Evolutionary conservation across 352 stramenopile genomes (phyloP).

Genomic region (Phytophthora capsici): DNA sequence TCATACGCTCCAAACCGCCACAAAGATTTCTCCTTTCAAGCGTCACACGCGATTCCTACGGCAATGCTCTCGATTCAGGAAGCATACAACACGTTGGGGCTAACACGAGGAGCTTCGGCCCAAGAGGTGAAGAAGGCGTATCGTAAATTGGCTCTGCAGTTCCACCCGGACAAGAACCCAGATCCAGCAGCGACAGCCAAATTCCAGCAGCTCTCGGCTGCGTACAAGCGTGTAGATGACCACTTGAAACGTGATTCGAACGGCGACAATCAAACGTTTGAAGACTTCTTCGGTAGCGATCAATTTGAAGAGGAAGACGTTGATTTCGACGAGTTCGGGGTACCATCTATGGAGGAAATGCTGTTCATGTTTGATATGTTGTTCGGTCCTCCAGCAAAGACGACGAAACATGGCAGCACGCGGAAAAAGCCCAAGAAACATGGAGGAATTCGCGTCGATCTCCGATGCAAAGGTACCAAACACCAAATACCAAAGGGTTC

Average conservation of each 20-base stretch:
- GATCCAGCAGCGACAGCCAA: conserved; percentile 60
- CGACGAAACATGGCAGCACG: not conserved
- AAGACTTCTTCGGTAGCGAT: conserved; percentile 12
- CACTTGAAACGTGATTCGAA: conserved; percentile 39
- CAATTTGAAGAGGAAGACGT: conserved; percentile 28
- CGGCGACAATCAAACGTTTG: conserved; percentile 9
- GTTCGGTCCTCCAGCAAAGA: conserved; percentile 38
- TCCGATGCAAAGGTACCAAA: conserved; percentile 19
- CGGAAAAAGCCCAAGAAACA: conserved; percentile 16
- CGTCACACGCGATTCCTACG: not conserved
- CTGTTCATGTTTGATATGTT: conserved; percentile 83
- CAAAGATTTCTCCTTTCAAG: conserved; percentile 16
- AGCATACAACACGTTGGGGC: conserved; percentile 51
- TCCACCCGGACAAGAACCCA: conserved; percentile 78
- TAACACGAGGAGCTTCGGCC: conserved; percentile 42
- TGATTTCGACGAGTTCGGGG: conserved; percentile 34
- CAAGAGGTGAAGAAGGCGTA: conserved; percentile 71
- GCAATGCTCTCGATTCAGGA: conserved; percentile 52
- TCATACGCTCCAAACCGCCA: not conserved
- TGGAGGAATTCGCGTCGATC: conserved; percentile 25
- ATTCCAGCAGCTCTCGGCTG: conserved; percentile 74
- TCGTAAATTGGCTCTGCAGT: conserved; percentile 63
- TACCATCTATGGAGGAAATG: conserved; percentile 72
- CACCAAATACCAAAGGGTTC: conserved; percentile 4
- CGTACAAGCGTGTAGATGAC: conserved; percentile 77